phyloP scores from a whole-genome alignment of 129 eudicot species.

The Tagetes erecta region DNA sequence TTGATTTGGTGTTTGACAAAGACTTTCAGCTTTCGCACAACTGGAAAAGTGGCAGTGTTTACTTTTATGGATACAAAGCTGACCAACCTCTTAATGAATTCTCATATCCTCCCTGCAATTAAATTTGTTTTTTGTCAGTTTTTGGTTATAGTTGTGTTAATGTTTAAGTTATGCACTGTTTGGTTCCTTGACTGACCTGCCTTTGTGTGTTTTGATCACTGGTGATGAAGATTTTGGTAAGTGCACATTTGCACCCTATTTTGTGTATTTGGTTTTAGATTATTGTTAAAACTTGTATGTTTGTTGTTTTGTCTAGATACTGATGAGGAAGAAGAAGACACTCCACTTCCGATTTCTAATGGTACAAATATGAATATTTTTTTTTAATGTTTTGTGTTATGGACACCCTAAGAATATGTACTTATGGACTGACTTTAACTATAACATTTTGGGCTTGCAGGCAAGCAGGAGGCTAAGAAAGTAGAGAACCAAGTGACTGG shows the following conservation, averaged over 20 bases:
- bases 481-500: slow-evolving; percentile 44
- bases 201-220: slow-evolving; percentile 30
- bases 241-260: neutral
- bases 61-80: slow-evolving; percentile 75
- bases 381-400: neutral
- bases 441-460: slow-evolving; percentile 33
- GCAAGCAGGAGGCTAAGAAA: slow-evolving; percentile 45
- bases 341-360: slow-evolving; percentile 36
- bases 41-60: slow-evolving; percentile 76
- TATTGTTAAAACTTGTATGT: neutral
- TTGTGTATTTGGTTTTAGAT: neutral
- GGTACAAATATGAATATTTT: slow-evolving; percentile 35
- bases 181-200: slow-evolving; percentile 49
- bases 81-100: slow-evolving; percentile 50
- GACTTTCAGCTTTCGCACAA: slow-evolving; percentile 73
- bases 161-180: neutral
- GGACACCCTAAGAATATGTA: neutral
- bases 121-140: neutral
- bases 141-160: neutral
- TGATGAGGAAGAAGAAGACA: slow-evolving; percentile 56
- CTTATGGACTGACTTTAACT: neutral
- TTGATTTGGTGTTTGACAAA: slow-evolving; percentile 81
- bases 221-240: slow-evolving; percentile 49
- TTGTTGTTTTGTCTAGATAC: slow-evolving; percentile 31
- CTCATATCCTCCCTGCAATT: slow-evolving; percentile 59